Base-by-base conservation (phyloP, 108 stramenopile genomes). In the Nannochloropsis gaditana region DNA sequence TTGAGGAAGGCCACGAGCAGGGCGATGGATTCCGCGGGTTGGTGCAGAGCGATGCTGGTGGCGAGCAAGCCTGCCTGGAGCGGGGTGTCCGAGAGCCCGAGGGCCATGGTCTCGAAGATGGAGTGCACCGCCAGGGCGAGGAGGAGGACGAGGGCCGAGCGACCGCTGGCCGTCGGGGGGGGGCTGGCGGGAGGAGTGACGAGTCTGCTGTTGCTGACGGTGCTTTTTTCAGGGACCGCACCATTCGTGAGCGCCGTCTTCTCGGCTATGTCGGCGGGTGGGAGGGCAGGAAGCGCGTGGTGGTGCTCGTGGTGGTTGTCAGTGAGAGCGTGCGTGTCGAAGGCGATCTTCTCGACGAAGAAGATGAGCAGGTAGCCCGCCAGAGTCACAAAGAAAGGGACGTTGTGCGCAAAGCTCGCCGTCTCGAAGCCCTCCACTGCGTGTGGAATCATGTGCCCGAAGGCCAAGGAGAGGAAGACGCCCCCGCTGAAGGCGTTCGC, bases 401-500 rank as follows among this genome's bases (percentile, higher is more conserved):
- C 41, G 41, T 81, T 91, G 84, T 93, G 41, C 43, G 81, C 85
- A 6, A 31, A 11, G 44, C 9, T 5, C 83, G 83, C 84, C 80
- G 44, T 86, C 81, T 93, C 90, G 88, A 96, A 96, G 41, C 94
- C 95, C 83, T 95, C 93, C 15, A 94, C 91, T 82, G 96, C 94
- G 86, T 98, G 95, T 3, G 97, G 97, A 81, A 98, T 93, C 91
- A 98, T 92, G 91, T 98, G 97, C 5, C 95, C 96, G 89, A 98
- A 97, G 42, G 96, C 96, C 81, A 98, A 89, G 15, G 93, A 93
- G 45, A 98, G 89, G 89, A 98, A 98, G 73, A 98, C 96, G 42
- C 98, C 98, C 11, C 98, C 98, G 43, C 94, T 93, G 90, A 98
- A 98, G 84, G 96, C 94, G 89, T 96, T 97, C n/a, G 96, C 96